Percentiles rank a stretch among this genome's conserved stretches.
phyloP scores from a whole-genome alignment of 1,284 basidiomycete species.

The Leccinum solheimii region DNA sequence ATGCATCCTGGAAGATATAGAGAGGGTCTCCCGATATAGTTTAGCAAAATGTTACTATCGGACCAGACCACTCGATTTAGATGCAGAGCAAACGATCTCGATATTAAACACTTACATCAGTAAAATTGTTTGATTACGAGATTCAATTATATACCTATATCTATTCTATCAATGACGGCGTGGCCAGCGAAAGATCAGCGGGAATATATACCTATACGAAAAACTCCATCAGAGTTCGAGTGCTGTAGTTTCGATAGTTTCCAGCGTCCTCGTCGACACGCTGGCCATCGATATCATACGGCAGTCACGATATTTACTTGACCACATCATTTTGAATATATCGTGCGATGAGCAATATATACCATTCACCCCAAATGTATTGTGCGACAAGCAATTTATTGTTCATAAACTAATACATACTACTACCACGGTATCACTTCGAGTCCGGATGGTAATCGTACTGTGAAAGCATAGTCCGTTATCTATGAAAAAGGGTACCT shows the following conservation, averaged over 20 bases:
- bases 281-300: neutral
- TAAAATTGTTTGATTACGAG: too few species aligned
- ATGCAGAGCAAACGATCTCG: neutral
- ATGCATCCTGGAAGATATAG: constrained; percentile 75
- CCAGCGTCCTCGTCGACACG: neutral
- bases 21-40: constrained; percentile 71
- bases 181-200: too few species aligned
- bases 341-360: too few species aligned
- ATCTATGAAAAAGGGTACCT: neutral
- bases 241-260: neutral
- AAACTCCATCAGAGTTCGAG: too few species aligned
- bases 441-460: neutral
- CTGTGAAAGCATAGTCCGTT: neutral
- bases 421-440: neutral
- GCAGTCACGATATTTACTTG: neutral
- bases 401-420: neutral
- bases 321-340: too few species aligned
- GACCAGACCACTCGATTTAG: neutral
- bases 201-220: too few species aligned
- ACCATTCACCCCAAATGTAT: too few species aligned
- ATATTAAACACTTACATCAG: constrained; percentile 16
- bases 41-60: constrained; percentile 70
- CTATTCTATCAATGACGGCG: too few species aligned
- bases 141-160: too few species aligned
- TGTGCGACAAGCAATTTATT: neutral